Percentiles rank a stretch among this genome's conserved stretches.
phyloP scores from a whole-genome alignment of 306 rosid species.

The Malus asiatica region DNA sequence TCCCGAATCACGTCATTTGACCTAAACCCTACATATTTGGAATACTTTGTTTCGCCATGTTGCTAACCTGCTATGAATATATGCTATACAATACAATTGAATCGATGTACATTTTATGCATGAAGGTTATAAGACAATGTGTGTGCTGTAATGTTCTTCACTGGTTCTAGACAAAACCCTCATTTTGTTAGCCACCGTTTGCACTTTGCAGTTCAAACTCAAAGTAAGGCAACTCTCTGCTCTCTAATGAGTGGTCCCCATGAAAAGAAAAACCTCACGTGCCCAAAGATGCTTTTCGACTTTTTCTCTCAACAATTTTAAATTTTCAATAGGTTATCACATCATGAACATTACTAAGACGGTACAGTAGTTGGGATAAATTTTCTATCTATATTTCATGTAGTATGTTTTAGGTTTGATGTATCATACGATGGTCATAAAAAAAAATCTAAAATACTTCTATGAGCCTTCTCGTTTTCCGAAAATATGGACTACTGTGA shows the following conservation, averaged over 20 bases:
- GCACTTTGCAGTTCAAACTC: background rate
- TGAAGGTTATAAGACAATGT: background rate
- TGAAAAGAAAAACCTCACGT: background rate
- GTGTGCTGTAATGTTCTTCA: constrained; percentile 3
- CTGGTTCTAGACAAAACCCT: background rate
- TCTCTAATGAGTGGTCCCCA: background rate
- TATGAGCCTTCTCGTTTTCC: fast-evolving
- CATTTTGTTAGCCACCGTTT: background rate
- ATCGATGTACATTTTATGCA: background rate
- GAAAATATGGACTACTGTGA: fast-evolving
- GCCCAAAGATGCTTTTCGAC: background rate
- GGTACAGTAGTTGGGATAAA: no score
- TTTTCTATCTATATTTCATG: fast-evolving
- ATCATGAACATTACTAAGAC: no score
- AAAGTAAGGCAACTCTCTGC: background rate
- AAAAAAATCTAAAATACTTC: fast-evolving
- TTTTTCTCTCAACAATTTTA: background rate
- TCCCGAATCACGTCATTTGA: background rate
- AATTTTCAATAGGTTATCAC: no score
- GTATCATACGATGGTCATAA: fast-evolving
- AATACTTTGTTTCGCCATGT: background rate
- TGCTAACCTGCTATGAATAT: background rate
- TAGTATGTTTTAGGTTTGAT: no score
- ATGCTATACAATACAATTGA: background rate
- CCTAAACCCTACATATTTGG: background rate